These are phyloP conservation scores for Ambrosiella cleistominuta DNA, from an alignment of 2,329 filamentous ascomycete species.

Conservation along the genomic window DNA sequence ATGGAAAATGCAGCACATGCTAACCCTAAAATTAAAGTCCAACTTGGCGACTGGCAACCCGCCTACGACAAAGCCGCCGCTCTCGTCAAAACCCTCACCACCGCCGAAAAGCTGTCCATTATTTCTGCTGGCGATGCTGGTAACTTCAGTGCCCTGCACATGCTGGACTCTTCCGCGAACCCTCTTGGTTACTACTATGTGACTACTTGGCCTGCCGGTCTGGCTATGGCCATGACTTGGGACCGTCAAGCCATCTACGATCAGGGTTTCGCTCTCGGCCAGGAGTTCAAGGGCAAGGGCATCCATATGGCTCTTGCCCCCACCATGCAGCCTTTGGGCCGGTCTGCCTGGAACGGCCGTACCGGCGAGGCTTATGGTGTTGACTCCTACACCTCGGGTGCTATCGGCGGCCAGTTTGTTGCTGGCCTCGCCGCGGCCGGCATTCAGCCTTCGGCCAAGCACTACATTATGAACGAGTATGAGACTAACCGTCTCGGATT, in stretches of 20 bases:
- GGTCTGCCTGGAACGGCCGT: slow-evolving; percentile 31
- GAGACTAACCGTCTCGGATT: slow-evolving; percentile 45
- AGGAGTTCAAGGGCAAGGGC: slow-evolving; percentile 52
- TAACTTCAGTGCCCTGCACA: slow-evolving; percentile 51
- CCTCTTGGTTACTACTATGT: slow-evolving; percentile 46
- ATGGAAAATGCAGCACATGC: not conserved
- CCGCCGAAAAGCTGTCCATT: slow-evolving; percentile 61
- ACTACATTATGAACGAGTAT: slow-evolving; percentile 61
- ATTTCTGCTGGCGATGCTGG: slow-evolving; percentile 63
- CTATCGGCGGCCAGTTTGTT: slow-evolving; percentile 24
- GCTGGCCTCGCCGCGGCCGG: slow-evolving; percentile 21
- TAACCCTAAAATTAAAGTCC: slow-evolving; percentile 10
- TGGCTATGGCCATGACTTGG: slow-evolving; percentile 67
- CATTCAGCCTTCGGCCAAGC: slow-evolving; percentile 32
- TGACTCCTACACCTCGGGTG: slow-evolving; percentile 50
- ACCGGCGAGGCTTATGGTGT: slow-evolving; percentile 50
- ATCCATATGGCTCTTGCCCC: slow-evolving; percentile 51
- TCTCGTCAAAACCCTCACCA: slow-evolving; percentile 50
- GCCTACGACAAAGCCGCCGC: slow-evolving; percentile 53
- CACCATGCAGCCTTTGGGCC: slow-evolving; percentile 23
- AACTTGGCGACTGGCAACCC: slow-evolving; percentile 36
- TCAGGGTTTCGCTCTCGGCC: slow-evolving; percentile 49
- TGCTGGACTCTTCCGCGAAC: slow-evolving; percentile 36
- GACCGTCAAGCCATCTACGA: slow-evolving; percentile 56
- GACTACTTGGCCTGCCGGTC: slow-evolving; percentile 63